Evolutionary conservation across 352 stramenopile genomes (phyloP).

Genomic region (Bremia lactucae): DNA sequence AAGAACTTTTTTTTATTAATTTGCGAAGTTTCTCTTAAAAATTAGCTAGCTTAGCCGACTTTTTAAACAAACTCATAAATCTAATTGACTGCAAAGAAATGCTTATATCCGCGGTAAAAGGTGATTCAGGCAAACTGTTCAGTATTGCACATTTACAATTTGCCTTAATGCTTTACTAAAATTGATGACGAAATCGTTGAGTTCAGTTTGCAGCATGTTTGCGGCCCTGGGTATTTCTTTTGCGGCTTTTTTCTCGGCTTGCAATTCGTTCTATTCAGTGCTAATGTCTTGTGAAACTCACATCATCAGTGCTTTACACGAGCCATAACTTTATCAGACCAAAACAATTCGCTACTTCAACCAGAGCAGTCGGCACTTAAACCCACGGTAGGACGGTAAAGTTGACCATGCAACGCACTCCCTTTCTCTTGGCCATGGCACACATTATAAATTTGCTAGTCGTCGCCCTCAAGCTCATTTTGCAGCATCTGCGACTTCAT

Average conservation of each 20-base stretch:
- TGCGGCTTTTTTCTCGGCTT: conserved; percentile 29
- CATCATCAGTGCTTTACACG: conserved; percentile 52
- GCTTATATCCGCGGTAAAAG: no score
- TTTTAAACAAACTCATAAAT: no score
- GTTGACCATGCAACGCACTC: conserved; percentile 53
- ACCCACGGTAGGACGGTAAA: conserved; percentile 62
- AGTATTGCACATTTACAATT: no score
- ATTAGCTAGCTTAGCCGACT: no score
- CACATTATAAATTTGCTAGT: conserved; percentile 57
- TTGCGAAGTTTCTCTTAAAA: no score
- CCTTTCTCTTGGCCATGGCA: conserved; percentile 48
- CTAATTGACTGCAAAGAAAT: no score
- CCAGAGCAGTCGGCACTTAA: conserved; percentile 56
- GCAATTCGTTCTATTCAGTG: conserved; percentile 56
- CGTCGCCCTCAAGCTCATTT: conserved; percentile 59
- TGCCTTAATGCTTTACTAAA: no score
- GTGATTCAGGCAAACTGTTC: no score
- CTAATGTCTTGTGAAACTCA: conserved; percentile 40
- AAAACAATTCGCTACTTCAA: conserved; percentile 34
- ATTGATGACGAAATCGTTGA: no score
- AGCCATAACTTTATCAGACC: conserved; percentile 41
- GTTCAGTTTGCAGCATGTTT: no score
- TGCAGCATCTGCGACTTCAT: conserved; percentile 45
- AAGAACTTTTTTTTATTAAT: neutral
- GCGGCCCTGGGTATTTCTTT: conserved; percentile 27